Percentiles rank a stretch among this genome's conserved stretches.
These are phyloP conservation scores for Cercophora newfieldiana DNA, from an alignment of 495 filamentous ascomycete species.

Conservation along the genomic window DNA sequence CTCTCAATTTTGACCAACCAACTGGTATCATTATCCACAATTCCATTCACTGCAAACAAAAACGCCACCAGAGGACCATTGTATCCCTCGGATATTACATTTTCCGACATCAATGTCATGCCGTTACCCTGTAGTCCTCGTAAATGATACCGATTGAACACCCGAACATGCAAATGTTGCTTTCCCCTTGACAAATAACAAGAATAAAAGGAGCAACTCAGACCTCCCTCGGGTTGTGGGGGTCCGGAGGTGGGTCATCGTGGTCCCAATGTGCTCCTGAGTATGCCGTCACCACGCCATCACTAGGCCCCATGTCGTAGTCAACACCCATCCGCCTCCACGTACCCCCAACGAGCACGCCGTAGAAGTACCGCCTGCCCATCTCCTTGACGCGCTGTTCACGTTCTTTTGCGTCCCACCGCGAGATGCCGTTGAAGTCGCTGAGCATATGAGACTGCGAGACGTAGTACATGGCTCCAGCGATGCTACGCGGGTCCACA, in stretches of 20 bases:
- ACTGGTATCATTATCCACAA: background rate
- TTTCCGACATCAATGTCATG: background rate
- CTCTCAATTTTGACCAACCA: background rate
- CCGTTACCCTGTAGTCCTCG: background rate
- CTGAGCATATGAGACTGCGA: slow-evolving; percentile 28
- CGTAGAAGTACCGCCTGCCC: slow-evolving; percentile 35
- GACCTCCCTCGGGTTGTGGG: background rate
- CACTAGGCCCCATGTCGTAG: slow-evolving; percentile 17
- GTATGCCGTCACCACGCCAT: slow-evolving; percentile 23
- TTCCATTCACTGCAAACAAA: background rate
- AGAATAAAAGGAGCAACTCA: background rate
- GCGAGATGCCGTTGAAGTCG: slow-evolving; percentile 32
- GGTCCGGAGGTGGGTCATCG: slow-evolving; percentile 10
- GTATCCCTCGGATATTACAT: background rate
- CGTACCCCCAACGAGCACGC: slow-evolving; percentile 24
- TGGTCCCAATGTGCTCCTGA: background rate
- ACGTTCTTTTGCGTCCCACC: slow-evolving; percentile 21
- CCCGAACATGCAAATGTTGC: background rate
- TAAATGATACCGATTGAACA: background rate
- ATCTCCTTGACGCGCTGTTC: slow-evolving; percentile 21
- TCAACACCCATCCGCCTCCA: slow-evolving; percentile 32
- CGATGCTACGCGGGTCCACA: slow-evolving; percentile 35
- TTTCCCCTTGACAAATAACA: background rate
- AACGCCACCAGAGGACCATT: background rate
- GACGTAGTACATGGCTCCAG: slow-evolving; percentile 37